A percentile compares a stretch with the other conserved stretches of the same genome.
These are phyloP conservation scores for Cytospora piceae DNA, from an alignment of 2,329 filamentous ascomycete genomes.

Conservation along the genomic window DNA sequence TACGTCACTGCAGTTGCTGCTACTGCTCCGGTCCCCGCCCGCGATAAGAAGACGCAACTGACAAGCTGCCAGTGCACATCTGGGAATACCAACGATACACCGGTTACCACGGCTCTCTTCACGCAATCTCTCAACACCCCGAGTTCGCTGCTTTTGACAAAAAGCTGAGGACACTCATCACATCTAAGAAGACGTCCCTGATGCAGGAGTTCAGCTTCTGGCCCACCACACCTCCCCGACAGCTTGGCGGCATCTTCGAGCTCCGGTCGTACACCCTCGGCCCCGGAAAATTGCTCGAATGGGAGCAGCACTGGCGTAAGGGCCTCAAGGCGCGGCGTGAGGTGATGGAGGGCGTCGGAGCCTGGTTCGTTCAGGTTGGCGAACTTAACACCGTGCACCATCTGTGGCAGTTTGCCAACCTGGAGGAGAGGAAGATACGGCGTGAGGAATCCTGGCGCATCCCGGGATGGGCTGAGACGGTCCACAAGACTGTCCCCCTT, in stretches of 20 bases:
- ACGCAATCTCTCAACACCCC: conserved; percentile 81
- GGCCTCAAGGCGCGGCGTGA: conserved; percentile 88
- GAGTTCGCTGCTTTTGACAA: conserved; percentile 83
- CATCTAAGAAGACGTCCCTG: conserved; percentile 81
- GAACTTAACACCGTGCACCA: conserved; percentile 98
- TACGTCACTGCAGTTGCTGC: conserved; percentile 48
- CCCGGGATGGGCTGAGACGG: conserved; percentile 94
- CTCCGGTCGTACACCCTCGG: conserved; percentile 95
- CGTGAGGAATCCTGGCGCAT: conserved; percentile 95
- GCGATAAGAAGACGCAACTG: conserved; percentile 16
- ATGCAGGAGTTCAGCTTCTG: conserved; percentile 99
- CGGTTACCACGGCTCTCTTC: conserved; percentile 89
- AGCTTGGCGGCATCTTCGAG: conserved; percentile 92
- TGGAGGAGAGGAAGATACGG: conserved; percentile 88
- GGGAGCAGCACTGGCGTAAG: conserved; percentile 97
- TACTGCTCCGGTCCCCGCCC: neutral
- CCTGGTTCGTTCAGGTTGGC: conserved; percentile 98
- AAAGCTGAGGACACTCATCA: conserved; percentile 85
- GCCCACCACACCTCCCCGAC: conserved; percentile 89
- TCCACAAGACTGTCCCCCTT: conserved; percentile 96
- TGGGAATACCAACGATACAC: conserved; percentile 99
- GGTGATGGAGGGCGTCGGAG: conserved; percentile 97
- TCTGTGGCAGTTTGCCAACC: conserved; percentile 96
- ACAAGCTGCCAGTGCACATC: conserved; percentile 75
- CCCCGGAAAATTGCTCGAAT: conserved; percentile 93